phyloP scores from a whole-genome alignment of 2,329 filamentous ascomycete genomes.

The Paraconiothyrium brasiliense region DNA sequence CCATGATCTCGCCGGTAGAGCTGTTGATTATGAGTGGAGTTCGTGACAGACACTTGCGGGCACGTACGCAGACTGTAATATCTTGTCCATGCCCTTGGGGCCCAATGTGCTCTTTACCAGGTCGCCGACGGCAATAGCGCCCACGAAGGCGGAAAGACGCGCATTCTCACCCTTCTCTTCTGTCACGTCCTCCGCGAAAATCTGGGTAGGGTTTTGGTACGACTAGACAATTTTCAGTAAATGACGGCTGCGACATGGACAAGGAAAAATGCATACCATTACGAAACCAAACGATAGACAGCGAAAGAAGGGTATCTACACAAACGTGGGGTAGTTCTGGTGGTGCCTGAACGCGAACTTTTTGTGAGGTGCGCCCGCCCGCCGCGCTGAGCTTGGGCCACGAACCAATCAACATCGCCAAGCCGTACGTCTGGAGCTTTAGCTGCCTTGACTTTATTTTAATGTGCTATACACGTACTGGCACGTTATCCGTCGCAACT shows the following conservation, averaged over 20 bases:
- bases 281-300: conserved; percentile 32
- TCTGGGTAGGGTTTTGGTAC: conserved; percentile 83
- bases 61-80: conserved; percentile 89
- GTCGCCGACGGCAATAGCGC: conserved; percentile 96
- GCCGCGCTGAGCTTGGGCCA: conserved; percentile 37
- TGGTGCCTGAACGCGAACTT: conserved; percentile 49
- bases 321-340: conserved; percentile 36
- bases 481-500: neutral
- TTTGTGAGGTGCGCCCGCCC: conserved; percentile 33
- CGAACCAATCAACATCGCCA: conserved; percentile 33
- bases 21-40: conserved; percentile 57
- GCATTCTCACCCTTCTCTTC: conserved; percentile 99
- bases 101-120: conserved; percentile 97
- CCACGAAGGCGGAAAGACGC: conserved; percentile 96
- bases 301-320: conserved; percentile 43
- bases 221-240: conserved; percentile 41
- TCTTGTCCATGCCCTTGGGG: conserved; percentile 99
- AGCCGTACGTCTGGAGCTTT: conserved; percentile 22
- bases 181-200: conserved; percentile 95
- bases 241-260: neutral
- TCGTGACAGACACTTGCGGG: conserved; percentile 11
- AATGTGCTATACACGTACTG: neutral
- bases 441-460: conserved; percentile 31
- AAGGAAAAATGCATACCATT: conserved; percentile 39
- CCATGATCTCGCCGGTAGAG: conserved; percentile 96